Percentiles rank a stretch among this genome's conserved stretches.
phyloP scores from a whole-genome alignment of 2,329 filamentous ascomycete genomes.

The Paecilomyces sp. region DNA sequence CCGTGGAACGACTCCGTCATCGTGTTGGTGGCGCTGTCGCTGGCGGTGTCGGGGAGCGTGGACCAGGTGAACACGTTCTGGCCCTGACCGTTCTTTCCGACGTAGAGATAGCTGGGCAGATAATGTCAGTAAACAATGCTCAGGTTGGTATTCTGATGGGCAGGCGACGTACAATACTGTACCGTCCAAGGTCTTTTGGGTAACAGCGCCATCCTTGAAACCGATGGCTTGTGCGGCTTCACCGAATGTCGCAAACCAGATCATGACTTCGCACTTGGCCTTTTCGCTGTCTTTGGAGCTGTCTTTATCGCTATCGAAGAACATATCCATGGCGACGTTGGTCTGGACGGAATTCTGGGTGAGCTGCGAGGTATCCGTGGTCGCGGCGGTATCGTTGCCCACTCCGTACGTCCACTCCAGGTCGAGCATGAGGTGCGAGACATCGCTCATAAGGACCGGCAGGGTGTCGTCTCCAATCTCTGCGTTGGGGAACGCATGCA shows the following conservation, averaged over 20 bases:
- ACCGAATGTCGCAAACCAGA: conserved; percentile 48
- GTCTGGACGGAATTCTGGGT: conserved; percentile 36
- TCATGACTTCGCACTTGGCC: conserved; percentile 48
- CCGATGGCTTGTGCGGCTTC: conserved; percentile 44
- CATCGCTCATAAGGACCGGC: conserved; percentile 33
- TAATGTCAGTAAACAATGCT: neutral
- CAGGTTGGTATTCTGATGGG: neutral
- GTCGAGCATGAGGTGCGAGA: conserved; percentile 38
- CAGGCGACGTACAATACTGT: conserved; percentile 7
- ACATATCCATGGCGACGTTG: conserved; percentile 56
- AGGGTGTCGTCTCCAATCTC: conserved; percentile 39
- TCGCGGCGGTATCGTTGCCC: conserved; percentile 33
- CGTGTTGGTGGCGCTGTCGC: conserved; percentile 19
- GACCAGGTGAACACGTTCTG: conserved; percentile 44
- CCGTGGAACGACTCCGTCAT: conserved; percentile 38
- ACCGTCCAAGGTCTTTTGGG: conserved; percentile 33
- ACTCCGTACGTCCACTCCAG: conserved; percentile 46
- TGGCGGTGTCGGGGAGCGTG: too few species aligned
- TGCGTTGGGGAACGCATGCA: conserved; percentile 51
- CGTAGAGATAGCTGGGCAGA: neutral
- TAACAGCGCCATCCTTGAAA: conserved; percentile 19
- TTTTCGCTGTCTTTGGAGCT: conserved; percentile 32
- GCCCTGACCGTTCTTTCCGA: neutral
- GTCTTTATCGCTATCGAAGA: conserved; percentile 42
- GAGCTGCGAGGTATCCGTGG: conserved; percentile 30